Conservation (phyloP, 148 eudicot genomes). For the Fagopyrum homotropicum region DNA sequence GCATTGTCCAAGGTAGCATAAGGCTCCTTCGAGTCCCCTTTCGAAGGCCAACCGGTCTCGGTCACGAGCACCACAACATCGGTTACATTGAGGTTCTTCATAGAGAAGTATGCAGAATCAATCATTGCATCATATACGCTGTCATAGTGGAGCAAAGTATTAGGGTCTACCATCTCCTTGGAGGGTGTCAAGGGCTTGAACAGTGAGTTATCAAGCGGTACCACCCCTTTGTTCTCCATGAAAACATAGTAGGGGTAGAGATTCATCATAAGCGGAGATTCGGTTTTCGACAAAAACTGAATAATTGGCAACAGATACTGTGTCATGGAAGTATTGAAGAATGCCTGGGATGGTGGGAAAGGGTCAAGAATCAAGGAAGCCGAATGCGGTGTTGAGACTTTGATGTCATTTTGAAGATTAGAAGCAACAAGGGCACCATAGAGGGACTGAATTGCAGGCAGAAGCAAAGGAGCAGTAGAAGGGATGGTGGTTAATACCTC, state of each 20-base stretch:
- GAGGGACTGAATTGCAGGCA: conserved; percentile 78
- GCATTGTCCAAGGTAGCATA: conserved; percentile 74
- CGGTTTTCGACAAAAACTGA: conserved; percentile 61
- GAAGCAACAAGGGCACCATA: conserved; percentile 72
- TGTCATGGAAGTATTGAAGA: conserved; percentile 61
- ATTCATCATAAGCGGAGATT: conserved; percentile 87
- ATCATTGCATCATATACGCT: conserved; percentile 89
- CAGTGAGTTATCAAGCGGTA: conserved; percentile 73
- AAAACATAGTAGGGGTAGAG: conserved; percentile 87
- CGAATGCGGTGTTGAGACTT: conserved; percentile 77
- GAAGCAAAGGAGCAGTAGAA: conserved; percentile 59
- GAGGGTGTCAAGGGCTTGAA: conserved; percentile 90
- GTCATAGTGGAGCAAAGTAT: conserved; percentile 81
- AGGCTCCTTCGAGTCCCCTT: conserved; percentile 79
- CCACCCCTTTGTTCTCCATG: conserved; percentile 93
- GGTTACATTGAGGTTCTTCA: conserved; percentile 67
- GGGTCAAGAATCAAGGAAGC: conserved; percentile 73
- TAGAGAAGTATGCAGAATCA: conserved; percentile 70
- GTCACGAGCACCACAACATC: conserved; percentile 74
- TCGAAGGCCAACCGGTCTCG: conserved; percentile 96
- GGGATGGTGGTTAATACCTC: conserved; percentile 73
- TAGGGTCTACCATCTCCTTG: conserved; percentile 93
- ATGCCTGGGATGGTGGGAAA: conserved; percentile 93
- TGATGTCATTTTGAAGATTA: conserved; percentile 50
- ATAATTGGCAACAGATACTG: conserved; percentile 49